Percentiles rank a stretch among this genome's conserved stretches.
phyloP scores from a whole-genome alignment of 176 grass and related monocot genomes.

The Oryza australiensis region DNA sequence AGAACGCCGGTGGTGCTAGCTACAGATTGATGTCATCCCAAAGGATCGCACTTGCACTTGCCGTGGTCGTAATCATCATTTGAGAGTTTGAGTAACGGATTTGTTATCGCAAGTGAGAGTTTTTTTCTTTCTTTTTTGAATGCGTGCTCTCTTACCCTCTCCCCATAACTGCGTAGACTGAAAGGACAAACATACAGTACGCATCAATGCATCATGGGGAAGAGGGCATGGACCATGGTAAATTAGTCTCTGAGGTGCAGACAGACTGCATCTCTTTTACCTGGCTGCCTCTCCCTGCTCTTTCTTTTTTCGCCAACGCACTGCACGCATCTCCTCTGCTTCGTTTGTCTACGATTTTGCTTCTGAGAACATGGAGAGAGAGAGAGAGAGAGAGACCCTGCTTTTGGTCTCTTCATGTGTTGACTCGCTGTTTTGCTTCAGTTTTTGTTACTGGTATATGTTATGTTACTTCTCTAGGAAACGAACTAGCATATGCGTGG shows the following conservation, averaged over 20 bases:
- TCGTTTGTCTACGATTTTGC: neutral
- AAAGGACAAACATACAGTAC: constrained; percentile 3
- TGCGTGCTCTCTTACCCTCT: neutral
- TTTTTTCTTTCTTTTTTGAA: neutral
- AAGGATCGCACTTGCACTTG: constrained; percentile 1
- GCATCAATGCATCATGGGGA: constrained; percentile 11
- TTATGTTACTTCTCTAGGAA: neutral
- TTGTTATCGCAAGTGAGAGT: neutral
- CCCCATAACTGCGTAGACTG: neutral
- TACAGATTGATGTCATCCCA: constrained; percentile 21
- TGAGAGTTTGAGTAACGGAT: neutral
- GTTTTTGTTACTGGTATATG: neutral
- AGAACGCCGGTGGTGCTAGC: neutral
- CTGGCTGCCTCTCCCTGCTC: neutral
- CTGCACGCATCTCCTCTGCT: neutral
- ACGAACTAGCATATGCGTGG: neutral
- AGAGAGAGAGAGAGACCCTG: neutral
- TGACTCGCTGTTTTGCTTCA: neutral
- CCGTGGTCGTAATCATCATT: constrained; percentile 19
- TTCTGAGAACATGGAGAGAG: constrained; percentile 2
- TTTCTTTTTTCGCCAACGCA: neutral
- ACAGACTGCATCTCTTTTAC: neutral
- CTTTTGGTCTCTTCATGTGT: neutral
- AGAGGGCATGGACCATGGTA: constrained; percentile 16
- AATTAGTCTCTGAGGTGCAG: neutral